Conservation (phyloP, 2,329 filamentous ascomycete species). For the Lachnellula cervina region DNA sequence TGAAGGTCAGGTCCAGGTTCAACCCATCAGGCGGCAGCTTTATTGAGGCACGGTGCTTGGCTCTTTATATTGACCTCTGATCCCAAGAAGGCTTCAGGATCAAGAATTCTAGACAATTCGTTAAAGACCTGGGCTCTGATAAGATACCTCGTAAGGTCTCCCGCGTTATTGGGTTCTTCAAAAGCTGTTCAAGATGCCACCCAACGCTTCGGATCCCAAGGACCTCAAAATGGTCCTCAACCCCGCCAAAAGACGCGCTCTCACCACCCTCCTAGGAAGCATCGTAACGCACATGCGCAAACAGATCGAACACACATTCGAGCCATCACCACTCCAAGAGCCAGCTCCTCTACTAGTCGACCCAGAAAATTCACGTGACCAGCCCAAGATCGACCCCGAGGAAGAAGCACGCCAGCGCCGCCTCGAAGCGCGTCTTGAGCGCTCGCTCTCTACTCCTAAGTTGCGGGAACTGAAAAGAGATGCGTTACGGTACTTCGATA, state of each 20-base stretch:
- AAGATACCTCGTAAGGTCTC: no score
- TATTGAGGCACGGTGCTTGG: not conserved
- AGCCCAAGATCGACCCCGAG: constrained; percentile 6
- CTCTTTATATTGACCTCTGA: not conserved
- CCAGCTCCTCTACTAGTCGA: constrained; percentile 20
- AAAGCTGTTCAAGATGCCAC: constrained; percentile 16
- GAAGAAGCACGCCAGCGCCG: constrained; percentile 14
- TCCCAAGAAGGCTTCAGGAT: not conserved
- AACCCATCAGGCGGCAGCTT: not conserved
- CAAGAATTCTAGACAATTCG: not conserved
- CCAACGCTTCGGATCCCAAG: constrained; percentile 21
- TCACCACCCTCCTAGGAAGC: constrained; percentile 46
- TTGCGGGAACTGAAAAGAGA: constrained; percentile 42
- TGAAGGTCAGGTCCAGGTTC: not conserved
- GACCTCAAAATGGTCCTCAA: constrained; percentile 45
- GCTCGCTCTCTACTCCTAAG: constrained; percentile 18
- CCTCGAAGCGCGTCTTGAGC: constrained; percentile 22
- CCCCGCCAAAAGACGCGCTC: constrained; percentile 45
- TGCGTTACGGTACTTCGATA: constrained; percentile 65
- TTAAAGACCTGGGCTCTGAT: not conserved
- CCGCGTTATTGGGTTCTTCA: not conserved
- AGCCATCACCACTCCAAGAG: constrained; percentile 5
- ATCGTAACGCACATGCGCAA: constrained; percentile 51
- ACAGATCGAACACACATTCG: constrained; percentile 40
- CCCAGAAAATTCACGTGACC: constrained; percentile 1